A percentile compares a stretch with the other conserved stretches of the same genome.
Evolutionary conservation across 257 asterid species (phyloP).

Genomic region (Paulownia fortunei): DNA sequence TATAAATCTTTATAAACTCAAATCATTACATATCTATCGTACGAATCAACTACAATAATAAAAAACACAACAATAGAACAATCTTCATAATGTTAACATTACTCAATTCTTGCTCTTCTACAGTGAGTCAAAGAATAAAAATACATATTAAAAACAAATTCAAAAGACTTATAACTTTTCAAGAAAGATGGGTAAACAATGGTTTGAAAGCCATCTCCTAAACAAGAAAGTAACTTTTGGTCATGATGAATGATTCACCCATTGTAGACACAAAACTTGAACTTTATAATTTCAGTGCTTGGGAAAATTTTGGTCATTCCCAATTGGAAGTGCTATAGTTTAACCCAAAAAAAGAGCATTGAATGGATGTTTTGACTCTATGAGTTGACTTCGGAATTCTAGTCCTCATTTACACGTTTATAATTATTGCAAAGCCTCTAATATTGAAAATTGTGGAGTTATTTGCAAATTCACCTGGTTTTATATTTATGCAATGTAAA

Average conservation of each 20-base stretch:
- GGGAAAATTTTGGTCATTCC: constrained; percentile 12
- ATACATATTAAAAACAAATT: too few species aligned
- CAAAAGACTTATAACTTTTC: too few species aligned
- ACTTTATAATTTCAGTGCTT: neutral
- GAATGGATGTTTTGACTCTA: constrained; percentile 23
- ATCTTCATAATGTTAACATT: too few species aligned
- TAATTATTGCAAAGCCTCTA: constrained; percentile 23
- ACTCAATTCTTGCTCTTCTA: too few species aligned
- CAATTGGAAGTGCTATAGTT: constrained; percentile 21
- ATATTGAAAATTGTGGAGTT: constrained; percentile 6
- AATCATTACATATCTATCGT: too few species aligned
- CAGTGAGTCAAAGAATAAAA: too few species aligned
- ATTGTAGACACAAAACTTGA: neutral
- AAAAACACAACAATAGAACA: too few species aligned
- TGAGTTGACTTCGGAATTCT: constrained; percentile 29
- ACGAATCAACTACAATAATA: too few species aligned
- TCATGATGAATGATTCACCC: neutral
- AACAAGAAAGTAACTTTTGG: too few species aligned
- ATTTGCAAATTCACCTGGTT: neutral
- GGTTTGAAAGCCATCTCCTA: too few species aligned
- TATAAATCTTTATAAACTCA: too few species aligned
- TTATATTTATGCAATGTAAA: neutral
- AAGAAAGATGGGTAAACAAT: too few species aligned
- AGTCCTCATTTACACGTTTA: constrained; percentile 18
- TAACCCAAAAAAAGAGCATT: constrained; percentile 13